Conservation (phyloP, 495 filamentous ascomycete genomes). For the Astrothelium macrocarpum region DNA sequence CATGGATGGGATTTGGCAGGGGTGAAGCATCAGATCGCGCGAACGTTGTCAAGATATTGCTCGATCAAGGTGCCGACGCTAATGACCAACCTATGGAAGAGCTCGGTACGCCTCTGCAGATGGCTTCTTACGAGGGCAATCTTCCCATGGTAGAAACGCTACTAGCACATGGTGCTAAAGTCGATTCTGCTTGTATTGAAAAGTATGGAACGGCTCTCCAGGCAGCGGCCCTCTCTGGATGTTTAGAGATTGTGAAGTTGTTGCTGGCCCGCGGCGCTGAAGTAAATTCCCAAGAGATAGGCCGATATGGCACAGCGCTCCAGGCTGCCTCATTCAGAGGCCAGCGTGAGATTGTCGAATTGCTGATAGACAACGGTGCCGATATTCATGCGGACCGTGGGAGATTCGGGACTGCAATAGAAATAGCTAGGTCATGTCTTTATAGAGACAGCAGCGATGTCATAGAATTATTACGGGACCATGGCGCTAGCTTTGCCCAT, state of each 20-base stretch:
- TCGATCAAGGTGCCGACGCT: slow-evolving; percentile 16
- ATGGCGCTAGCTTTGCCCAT: too few species aligned
- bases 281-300: background rate
- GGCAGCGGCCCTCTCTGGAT: background rate
- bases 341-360: background rate
- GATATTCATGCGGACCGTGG: background rate
- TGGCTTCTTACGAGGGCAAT: slow-evolving; percentile 13
- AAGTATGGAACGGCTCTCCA: background rate
- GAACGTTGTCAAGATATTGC: slow-evolving; percentile 16
- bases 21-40: background rate
- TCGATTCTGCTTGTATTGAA: slow-evolving; percentile 1
- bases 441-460: too few species aligned
- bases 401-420: too few species aligned
- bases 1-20: background rate
- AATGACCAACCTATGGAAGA: slow-evolving; percentile 12
- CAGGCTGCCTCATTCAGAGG: background rate
- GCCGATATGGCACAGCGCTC: background rate
- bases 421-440: too few species aligned
- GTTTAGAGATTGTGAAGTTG: background rate
- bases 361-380: background rate
- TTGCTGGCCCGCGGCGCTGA: background rate
- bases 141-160: slow-evolving; percentile 10
- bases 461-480: too few species aligned
- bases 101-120: slow-evolving; percentile 15
- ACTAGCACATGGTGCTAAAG: slow-evolving; percentile 11